A percentile compares a stretch with the other conserved stretches of the same genome.
Conservation (phyloP, 805 yeast genomes). For the Candida schatavii region DNA sequence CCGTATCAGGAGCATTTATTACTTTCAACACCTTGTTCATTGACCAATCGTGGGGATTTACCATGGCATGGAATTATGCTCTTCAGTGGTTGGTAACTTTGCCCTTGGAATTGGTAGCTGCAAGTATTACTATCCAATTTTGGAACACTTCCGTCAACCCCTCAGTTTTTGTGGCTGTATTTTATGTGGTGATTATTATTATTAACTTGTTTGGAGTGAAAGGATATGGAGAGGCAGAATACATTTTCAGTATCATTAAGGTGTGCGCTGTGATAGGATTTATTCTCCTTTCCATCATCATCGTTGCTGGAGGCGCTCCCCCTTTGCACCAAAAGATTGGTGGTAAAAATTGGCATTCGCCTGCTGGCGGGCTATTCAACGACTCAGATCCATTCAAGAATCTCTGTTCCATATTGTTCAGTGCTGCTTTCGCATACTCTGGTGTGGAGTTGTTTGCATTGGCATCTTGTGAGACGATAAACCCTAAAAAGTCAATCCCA, state of each 20-base stretch:
- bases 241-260: conserved; percentile 51
- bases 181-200: conserved; percentile 47
- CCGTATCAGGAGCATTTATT: conserved; percentile 23
- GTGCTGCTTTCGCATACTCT: conserved; percentile 62
- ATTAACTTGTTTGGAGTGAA: conserved; percentile 61
- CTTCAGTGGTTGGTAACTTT: conserved; percentile 36
- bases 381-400: conserved; percentile 50
- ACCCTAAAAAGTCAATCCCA: conserved; percentile 60
- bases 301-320: conserved; percentile 57
- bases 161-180: conserved; percentile 56
- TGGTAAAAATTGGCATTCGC: conserved; percentile 54
- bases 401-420: conserved; percentile 56
- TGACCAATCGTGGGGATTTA: conserved; percentile 23
- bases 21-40: conserved; percentile 20
- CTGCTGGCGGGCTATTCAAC: conserved; percentile 50
- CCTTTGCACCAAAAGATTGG: conserved; percentile 57
- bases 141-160: conserved; percentile 37
- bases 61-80: conserved; percentile 34
- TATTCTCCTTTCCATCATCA: conserved; percentile 51
- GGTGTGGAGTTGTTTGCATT: conserved; percentile 67
- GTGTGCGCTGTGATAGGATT: conserved; percentile 59
- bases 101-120: conserved; percentile 37
- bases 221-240: conserved; percentile 72
- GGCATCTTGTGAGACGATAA: conserved; percentile 64
- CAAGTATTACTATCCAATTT: conserved; percentile 29